A percentile compares a stretch with the other conserved stretches of the same genome.
phyloP scores from a whole-genome alignment of 2,329 filamentous ascomycete genomes.

The Purpureocillium lavendulum region DNA sequence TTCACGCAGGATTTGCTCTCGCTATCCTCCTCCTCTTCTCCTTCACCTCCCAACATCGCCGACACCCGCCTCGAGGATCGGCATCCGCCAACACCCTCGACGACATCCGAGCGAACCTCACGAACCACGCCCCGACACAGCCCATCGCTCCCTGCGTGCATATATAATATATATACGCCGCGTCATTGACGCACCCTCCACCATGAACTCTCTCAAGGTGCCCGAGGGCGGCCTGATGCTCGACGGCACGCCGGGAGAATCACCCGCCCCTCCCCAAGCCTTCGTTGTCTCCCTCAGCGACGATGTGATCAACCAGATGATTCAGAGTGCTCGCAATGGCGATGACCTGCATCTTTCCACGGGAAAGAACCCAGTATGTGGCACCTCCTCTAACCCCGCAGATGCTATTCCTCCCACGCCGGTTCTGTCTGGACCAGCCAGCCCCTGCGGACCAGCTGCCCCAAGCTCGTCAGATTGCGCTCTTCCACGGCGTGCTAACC shows the following conservation, averaged over 20 bases:
- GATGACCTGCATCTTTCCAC: conserved; percentile 48
- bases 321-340: conserved; percentile 49
- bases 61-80: not conserved
- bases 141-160: too few relatives aligned
- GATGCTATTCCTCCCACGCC: too few relatives aligned
- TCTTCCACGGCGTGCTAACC: too few relatives aligned
- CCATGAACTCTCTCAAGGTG: conserved; percentile 46
- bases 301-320: conserved; percentile 53
- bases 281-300: conserved; percentile 51
- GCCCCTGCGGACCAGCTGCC: too few relatives aligned
- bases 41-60: not conserved
- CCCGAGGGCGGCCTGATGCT: conserved; percentile 50
- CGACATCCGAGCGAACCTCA: too few relatives aligned
- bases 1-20: not conserved
- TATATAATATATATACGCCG: too few relatives aligned
- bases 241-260: conserved; percentile 37
- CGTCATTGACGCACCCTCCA: conserved; percentile 7
- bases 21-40: too few relatives aligned
- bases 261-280: conserved; percentile 42
- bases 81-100: not conserved
- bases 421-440: too few relatives aligned
- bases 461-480: too few relatives aligned
- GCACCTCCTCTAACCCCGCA: too few relatives aligned
- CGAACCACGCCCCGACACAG: not conserved
- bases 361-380: conserved; percentile 51